phyloP scores from a whole-genome alignment of 805 yeast genomes.

The Phaffomyces thermotolerans region DNA sequence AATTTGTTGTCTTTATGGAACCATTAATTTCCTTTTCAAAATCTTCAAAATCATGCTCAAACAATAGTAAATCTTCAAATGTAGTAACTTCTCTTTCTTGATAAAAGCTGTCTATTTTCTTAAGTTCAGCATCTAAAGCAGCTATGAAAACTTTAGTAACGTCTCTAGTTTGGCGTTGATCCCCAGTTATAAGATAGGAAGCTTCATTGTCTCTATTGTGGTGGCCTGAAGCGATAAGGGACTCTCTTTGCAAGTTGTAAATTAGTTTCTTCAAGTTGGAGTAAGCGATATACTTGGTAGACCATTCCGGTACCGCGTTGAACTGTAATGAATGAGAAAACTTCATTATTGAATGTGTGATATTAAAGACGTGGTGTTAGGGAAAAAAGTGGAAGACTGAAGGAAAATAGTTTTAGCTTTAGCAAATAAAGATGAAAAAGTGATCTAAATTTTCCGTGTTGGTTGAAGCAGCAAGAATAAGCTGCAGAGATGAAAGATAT shows the following conservation, averaged over 20 bases:
- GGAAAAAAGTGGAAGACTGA: neutral
- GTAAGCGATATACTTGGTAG: constrained; percentile 84
- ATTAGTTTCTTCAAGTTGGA: constrained; percentile 80
- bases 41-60: constrained; percentile 55
- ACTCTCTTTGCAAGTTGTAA: constrained; percentile 72
- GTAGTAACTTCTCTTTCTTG: constrained; percentile 55
- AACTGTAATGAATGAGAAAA: constrained; percentile 92
- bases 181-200: constrained; percentile 26
- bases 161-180: constrained; percentile 29
- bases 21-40: constrained; percentile 36
- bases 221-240: constrained; percentile 13
- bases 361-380: neutral
- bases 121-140: constrained; percentile 72
- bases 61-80: constrained; percentile 43
- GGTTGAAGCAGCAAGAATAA: too few relatives aligned
- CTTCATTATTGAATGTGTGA: constrained; percentile 45
- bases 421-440: too few relatives aligned
- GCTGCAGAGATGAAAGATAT: too few relatives aligned
- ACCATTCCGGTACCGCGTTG: constrained; percentile 98
- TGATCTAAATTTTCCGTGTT: too few relatives aligned
- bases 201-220: constrained; percentile 18
- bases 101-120: constrained; percentile 72
- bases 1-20: neutral
- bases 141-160: constrained; percentile 54
- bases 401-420: too few relatives aligned